Evolutionary conservation across 2,329 filamentous ascomycete genomes (phyloP), one percentile per base, ranked within the genome.

Genomic region (Neofusicoccum umdonicola): DNA sequence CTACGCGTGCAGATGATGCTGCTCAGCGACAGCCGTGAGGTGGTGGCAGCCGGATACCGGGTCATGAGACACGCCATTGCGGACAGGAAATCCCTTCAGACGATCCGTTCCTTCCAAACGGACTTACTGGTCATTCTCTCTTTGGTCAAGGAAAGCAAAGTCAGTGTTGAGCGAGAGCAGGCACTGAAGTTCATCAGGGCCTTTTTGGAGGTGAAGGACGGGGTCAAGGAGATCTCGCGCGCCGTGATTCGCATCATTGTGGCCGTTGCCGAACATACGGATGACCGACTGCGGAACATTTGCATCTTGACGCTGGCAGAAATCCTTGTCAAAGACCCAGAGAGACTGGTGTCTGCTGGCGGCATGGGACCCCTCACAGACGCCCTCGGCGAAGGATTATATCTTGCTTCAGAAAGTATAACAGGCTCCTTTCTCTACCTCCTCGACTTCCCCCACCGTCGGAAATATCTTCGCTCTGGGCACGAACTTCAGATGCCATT

Each of bases 101-200:
- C 89, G 57, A 97, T 99, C 67, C 88, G 94, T 64, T 85, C 85
- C 13, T 81, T 98, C 19, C 93, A 97, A 69, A 98, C 93, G 0
- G 96, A 99, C 75, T 94, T 92, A 71, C 83, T 98, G 19, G 93
- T 97, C 34, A 92, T 97, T 44, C 83, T 94, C 71, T 98, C 95
- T 0, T 82, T 99, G 39, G 92, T 96, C 68, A 98, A 98, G 75
- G 95, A 98, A 76, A 90, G 91, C 73, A 98, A 97, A 77, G 92
- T 94, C n/a, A 93, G 94, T 70, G 91, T 99, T 17, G 95, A 99
- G 80, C 87, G 96, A 62, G 95, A 99, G 77, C 95, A 99, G 78
- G 95, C 95, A 12, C 82, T 99, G 71, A 99, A 99, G 76, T 97
- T 99, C 75, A 89, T 98, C 31, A 88, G 95, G 66, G 92, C 93